phyloP scores from a whole-genome alignment of 78 protist genomes.

The Chrysochromulina tobinii region DNA sequence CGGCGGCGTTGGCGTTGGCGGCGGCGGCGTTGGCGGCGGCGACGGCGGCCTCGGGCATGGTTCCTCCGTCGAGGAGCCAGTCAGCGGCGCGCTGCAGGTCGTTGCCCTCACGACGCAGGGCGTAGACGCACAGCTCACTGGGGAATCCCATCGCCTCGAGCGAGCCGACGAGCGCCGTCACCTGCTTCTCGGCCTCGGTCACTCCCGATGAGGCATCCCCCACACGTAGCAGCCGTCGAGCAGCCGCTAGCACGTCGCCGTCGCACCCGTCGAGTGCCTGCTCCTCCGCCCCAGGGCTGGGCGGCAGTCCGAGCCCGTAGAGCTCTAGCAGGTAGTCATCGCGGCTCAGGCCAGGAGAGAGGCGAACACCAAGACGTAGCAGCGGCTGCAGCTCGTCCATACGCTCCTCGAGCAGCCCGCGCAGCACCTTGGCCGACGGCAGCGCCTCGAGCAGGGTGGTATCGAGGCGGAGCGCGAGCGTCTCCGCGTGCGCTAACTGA shows the following conservation, averaged over 20 bases:
- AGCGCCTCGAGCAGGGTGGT: no score
- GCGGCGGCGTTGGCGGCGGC: not conserved
- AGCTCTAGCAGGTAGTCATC: no score
- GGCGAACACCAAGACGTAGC: no score
- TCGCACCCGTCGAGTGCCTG: not conserved
- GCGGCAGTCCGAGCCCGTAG: no score
- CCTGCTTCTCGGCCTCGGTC: not conserved
- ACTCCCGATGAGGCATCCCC: not conserved
- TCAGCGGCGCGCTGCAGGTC: slow-evolving; percentile 9
- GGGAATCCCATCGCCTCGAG: not conserved
- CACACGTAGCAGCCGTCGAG: not conserved
- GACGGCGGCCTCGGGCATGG: not conserved
- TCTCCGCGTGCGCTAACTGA: no score
- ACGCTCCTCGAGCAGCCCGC: no score
- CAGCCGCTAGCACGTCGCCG: not conserved
- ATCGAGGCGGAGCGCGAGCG: no score
- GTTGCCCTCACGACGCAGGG: not conserved
- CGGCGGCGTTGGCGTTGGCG: not conserved
- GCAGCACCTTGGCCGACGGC: no score
- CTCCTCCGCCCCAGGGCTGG: no score
- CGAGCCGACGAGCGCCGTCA: not conserved
- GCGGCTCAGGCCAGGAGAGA: no score
- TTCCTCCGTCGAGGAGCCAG: not conserved
- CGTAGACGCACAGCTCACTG: not conserved
- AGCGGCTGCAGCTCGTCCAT: no score